These are phyloP conservation scores for Solanum chilense DNA, from an alignment of 257 asterid genomes.

Conservation along the genomic window DNA sequence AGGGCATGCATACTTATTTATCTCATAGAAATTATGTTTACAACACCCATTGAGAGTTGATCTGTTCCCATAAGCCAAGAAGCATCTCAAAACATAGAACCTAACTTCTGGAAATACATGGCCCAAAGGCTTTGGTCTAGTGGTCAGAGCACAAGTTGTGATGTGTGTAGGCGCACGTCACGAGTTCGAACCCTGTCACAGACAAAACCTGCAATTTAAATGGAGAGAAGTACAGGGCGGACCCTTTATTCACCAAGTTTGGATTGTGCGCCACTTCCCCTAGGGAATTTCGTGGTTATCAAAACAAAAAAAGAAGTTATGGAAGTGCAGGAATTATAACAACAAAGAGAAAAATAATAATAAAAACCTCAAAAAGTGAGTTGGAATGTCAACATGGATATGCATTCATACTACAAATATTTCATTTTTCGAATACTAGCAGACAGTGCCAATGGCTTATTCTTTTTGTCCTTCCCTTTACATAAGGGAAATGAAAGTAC, in stretches of 20 bases:
- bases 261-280: not conserved
- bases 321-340: not conserved
- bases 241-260: not conserved
- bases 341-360: not conserved
- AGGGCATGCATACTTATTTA: not conserved
- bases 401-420: not conserved
- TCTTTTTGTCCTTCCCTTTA: not conserved
- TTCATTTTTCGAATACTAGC: not conserved
- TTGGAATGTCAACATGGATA: not conserved
- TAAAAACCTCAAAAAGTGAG: not conserved
- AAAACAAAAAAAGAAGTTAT: not conserved
- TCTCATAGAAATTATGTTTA: not conserved
- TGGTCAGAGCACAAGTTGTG: not conserved
- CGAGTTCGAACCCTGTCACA: not conserved
- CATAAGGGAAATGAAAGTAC: not conserved
- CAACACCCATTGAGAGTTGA: not conserved
- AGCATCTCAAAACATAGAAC: not conserved
- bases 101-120: not conserved
- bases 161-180: not conserved
- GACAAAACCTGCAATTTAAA: not conserved
- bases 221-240: not conserved
- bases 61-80: not conserved
- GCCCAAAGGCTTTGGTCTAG: not conserved
- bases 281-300: not conserved
- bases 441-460: not conserved